Conservation (phyloP, 352 stramenopile species). For the Phytophthora tentaculata region DNA sequence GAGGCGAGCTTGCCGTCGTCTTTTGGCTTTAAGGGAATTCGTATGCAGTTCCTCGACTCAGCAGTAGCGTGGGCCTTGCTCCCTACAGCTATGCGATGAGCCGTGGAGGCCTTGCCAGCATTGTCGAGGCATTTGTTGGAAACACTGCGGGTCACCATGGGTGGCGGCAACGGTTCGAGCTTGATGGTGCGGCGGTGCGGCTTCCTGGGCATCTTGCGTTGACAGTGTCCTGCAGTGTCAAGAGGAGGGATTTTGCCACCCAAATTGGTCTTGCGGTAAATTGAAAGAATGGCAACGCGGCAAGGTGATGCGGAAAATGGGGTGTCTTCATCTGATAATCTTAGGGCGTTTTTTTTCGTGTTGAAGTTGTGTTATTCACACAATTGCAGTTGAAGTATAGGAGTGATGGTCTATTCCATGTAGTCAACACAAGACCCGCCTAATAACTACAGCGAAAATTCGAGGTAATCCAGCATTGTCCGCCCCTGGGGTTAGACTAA, state of each 20-base stretch:
- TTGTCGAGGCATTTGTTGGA: slow-evolving; percentile 4
- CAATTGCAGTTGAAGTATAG: no score
- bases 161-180: not conserved
- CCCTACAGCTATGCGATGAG: no score
- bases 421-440: not conserved
- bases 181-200: slow-evolving; percentile 3
- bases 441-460: slow-evolving; percentile 12
- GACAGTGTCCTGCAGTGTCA: no score
- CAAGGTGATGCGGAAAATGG: slow-evolving; percentile 1
- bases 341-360: no score
- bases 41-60: not conserved
- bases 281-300: slow-evolving; percentile 4
- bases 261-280: slow-evolving; percentile 5
- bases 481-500: no score
- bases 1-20: slow-evolving; percentile 14
- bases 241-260: no score
- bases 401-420: no score
- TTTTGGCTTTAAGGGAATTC: not conserved
- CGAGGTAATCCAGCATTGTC: slow-evolving; percentile 22
- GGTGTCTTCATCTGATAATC: slow-evolving; percentile 7
- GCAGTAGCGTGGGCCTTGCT: not conserved
- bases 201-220: slow-evolving; percentile 19
- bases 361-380: no score
- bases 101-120: not conserved
- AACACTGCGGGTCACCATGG: slow-evolving; percentile 9